phyloP scores from a whole-genome alignment of 2,329 filamentous ascomycete genomes.

The Aspergillus luchuensis region DNA sequence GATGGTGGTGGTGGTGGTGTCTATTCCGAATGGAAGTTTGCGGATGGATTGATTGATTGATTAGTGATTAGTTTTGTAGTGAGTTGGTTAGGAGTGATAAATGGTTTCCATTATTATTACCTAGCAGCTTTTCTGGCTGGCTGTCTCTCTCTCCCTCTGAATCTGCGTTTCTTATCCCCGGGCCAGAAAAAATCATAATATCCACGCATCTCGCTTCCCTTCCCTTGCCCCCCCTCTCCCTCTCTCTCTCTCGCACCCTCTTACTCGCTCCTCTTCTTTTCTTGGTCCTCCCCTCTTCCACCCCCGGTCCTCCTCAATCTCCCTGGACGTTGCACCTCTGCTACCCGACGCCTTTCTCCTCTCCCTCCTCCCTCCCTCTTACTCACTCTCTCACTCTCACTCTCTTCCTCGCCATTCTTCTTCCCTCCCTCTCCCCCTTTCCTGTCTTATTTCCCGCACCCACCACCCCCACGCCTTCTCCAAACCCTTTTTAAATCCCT shows the following conservation, averaged over 20 bases:
- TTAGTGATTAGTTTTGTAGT: not conserved
- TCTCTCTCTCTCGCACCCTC: constrained; percentile 10
- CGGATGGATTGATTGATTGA: not conserved
- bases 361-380: constrained; percentile 21
- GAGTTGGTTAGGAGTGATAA: constrained; percentile 6
- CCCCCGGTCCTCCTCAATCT: constrained; percentile 10
- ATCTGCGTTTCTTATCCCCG: constrained; percentile 20
- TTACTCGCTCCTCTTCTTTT: constrained; percentile 6
- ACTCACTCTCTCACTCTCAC: constrained; percentile 20
- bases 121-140: not conserved
- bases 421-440: constrained; percentile 26
- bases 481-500: constrained; percentile 22
- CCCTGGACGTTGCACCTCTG: constrained; percentile 15
- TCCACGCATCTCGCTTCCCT: constrained; percentile 21
- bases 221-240: constrained; percentile 19
- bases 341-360: constrained; percentile 13
- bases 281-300: constrained; percentile 6
- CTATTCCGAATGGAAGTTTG: not conserved
- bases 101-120: constrained; percentile 16
- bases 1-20: not conserved
- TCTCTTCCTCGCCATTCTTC: constrained; percentile 27
- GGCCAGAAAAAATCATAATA: constrained; percentile 23
- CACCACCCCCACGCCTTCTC: constrained; percentile 27
- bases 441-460: constrained; percentile 30
- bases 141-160: not conserved